A percentile compares a stretch with the other conserved stretches of the same genome.
Conservation (phyloP, 805 yeast genomes). For the Monosporozyma unispora region DNA sequence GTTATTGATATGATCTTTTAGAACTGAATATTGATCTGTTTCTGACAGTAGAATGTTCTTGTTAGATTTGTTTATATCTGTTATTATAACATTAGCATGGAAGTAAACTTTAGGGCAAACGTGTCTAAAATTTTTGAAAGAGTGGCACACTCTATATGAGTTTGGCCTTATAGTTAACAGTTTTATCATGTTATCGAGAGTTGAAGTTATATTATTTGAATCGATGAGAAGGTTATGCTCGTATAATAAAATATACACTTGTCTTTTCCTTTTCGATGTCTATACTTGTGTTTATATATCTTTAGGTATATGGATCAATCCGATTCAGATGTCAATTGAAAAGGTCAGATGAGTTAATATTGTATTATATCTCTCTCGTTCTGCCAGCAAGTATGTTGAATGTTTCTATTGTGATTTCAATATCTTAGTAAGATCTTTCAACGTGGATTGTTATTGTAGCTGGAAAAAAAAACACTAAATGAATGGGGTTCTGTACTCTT, state of each 20-base stretch:
- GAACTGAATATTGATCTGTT: not conserved
- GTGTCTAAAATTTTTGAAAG: not conserved
- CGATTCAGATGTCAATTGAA: not conserved
- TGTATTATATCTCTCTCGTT: too few species aligned
- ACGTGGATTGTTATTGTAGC: not conserved
- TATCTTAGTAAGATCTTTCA: not conserved
- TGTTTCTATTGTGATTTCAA: not conserved
- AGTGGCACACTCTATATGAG: not conserved
- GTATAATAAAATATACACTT: not conserved
- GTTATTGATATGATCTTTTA: not conserved
- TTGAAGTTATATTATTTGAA: not conserved
- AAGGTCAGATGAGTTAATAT: not conserved
- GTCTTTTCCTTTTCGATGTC: not conserved
- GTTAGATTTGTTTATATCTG: not conserved
- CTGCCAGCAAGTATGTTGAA: not conserved
- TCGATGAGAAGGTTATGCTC: not conserved
- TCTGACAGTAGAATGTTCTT: not conserved
- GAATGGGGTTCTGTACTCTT: not conserved
- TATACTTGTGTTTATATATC: not conserved
- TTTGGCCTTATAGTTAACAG: not conserved
- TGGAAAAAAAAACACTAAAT: too few species aligned
- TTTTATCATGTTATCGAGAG: not conserved
- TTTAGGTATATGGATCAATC: not conserved
- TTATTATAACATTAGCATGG: not conserved
- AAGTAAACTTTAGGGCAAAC: not conserved